phyloP scores from a whole-genome alignment of 441 rosid species.

The Populus hybrid region DNA sequence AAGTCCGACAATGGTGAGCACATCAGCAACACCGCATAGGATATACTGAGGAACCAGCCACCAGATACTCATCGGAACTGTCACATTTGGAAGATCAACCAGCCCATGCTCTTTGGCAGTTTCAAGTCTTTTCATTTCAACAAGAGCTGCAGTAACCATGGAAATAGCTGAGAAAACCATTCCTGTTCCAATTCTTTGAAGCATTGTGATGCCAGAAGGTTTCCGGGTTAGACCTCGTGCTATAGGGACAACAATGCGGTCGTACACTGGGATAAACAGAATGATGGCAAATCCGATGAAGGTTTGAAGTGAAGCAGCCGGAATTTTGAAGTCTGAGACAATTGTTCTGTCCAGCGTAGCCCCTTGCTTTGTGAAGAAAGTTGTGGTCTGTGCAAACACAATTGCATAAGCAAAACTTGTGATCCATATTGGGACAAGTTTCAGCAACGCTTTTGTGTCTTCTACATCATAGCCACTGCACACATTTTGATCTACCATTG shows the following conservation, averaged over 20 bases:
- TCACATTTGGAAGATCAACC: slow-evolving; percentile 36
- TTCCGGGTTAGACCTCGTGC: slow-evolving; percentile 33
- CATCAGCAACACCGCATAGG: slow-evolving; percentile 42
- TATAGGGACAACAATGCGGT: slow-evolving; percentile 41
- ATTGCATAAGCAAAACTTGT: slow-evolving; percentile 29
- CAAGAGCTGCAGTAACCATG: slow-evolving; percentile 46
- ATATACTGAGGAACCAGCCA: slow-evolving; percentile 64
- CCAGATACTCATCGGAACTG: slow-evolving; percentile 54
- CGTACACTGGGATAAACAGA: slow-evolving; percentile 45
- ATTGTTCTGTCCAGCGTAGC: slow-evolving; percentile 52
- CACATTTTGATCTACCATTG: slow-evolving; percentile 21
- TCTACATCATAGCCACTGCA: slow-evolving; percentile 26
- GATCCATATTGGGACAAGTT: slow-evolving; percentile 36
- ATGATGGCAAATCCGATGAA: slow-evolving; percentile 41
- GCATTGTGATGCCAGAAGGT: slow-evolving; percentile 17
- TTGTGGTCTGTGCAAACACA: slow-evolving; percentile 36
- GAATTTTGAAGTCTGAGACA: slow-evolving; percentile 30
- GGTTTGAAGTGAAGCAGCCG: slow-evolving; percentile 55
- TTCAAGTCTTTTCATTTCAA: slow-evolving; percentile 37
- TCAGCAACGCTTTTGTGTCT: slow-evolving; percentile 33
- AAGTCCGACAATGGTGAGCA: slow-evolving; percentile 47
- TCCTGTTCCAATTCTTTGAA: slow-evolving; percentile 48
- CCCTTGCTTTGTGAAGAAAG: slow-evolving; percentile 70
- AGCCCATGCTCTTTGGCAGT: slow-evolving; percentile 23
- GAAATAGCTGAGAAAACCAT: slow-evolving; percentile 33